Percentiles rank a stretch among this genome's conserved stretches.
These are phyloP conservation scores for Chytriomyces sp. DNA, from an alignment of 192 early-diverging fungal species.

Conservation along the genomic window DNA sequence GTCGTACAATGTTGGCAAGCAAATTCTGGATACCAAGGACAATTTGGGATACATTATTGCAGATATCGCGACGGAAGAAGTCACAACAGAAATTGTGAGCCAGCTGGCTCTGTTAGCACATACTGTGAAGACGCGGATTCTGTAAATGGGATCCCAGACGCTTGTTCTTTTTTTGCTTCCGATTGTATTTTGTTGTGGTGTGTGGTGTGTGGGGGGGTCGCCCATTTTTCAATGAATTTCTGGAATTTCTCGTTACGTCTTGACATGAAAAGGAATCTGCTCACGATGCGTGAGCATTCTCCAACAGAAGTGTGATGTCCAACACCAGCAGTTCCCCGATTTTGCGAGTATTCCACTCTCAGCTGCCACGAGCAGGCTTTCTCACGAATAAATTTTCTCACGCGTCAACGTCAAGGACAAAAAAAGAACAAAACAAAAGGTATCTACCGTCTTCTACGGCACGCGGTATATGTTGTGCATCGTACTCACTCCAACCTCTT, in stretches of 20 bases:
- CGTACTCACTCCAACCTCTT: too few relatives aligned
- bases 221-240: too few relatives aligned
- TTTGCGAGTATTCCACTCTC: not conserved
- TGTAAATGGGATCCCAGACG: slow-evolving; percentile 21
- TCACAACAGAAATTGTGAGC: slow-evolving; percentile 55
- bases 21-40: slow-evolving; percentile 58
- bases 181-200: not conserved
- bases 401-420: too few relatives aligned
- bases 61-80: slow-evolving; percentile 50
- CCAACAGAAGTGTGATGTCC: not conserved
- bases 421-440: too few relatives aligned
- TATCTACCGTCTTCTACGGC: too few relatives aligned
- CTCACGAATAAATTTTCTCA: too few relatives aligned
- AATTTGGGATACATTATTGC: slow-evolving; percentile 57
- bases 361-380: too few relatives aligned
- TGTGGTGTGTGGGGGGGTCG: too few relatives aligned
- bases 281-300: too few relatives aligned
- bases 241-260: too few relatives aligned
- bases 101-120: slow-evolving; percentile 56
- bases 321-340: not conserved
- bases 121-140: slow-evolving; percentile 55
- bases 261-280: too few relatives aligned
- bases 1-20: slow-evolving; percentile 60
- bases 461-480: too few relatives aligned
- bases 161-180: not conserved